Evolutionary conservation across 1,139 yeast genomes (phyloP), one percentile per base, ranked within the genome.

Genomic region (Yamadazyma mexicana): DNA sequence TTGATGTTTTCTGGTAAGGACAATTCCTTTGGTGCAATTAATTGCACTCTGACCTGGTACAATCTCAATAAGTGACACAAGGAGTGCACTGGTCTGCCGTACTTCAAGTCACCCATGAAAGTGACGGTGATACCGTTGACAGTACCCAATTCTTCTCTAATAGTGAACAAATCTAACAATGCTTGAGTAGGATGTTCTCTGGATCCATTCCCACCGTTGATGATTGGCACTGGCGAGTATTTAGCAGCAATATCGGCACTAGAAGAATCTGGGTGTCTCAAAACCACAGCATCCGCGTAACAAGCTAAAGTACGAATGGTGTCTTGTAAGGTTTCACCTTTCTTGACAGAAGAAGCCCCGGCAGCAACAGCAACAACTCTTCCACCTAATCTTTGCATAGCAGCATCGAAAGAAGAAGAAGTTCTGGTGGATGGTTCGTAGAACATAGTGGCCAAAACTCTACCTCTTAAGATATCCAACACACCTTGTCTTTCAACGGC

Each of bases 301-400:
- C 96, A 87, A 17, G 96, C 95, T 68, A 94, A 75, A 12, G 97
- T 82, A 67, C 98, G 82, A 52, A 94, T 80, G 35, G 98, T 92
- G 61, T 94, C 99, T 70, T 92, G 98, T 58, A 94, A 76, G 37
- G 98, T 87, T 75, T 94, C 99, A 50, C 99, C 99, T 77, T 94
- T 94, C 73, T 88, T 87, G 39, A 91, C 96, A 20, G 97, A 88
- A 16, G 98, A 89, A 33, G 92, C 76, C 45, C 79, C 80, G 44
- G 94, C 86, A 49, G 87, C 76, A 49, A 94, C 85, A 39, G 95
- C 79, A 52, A 94, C 87, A 51, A 91, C 96, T 65, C 96, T 83
- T 61, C 99, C 99, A 64, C 99, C 99, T 56, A 94, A 77, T 73
- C 99, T 86, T 75, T 94, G 98, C 98, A 94, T 94, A 46, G 99